Conservation (phyloP, 768 basidiomycete species). For the Mycena maculata region DNA sequence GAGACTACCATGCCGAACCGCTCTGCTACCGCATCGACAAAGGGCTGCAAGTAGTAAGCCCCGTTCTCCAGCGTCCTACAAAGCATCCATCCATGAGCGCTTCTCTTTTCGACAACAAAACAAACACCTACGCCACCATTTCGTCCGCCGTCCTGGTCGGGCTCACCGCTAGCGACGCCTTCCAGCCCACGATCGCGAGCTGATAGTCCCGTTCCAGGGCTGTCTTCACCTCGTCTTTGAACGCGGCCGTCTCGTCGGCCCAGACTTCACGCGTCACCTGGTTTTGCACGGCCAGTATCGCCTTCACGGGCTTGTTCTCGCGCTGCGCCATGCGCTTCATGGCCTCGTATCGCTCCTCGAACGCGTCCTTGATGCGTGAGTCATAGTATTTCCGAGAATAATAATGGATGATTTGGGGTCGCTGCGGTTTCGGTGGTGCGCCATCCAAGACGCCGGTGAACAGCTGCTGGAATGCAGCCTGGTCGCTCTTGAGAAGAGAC, state of each 20-base stretch:
- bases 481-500: background rate
- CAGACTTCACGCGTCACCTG: background rate
- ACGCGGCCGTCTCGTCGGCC: background rate
- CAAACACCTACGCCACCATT: background rate
- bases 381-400: background rate
- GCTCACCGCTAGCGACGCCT: conserved; percentile 2
- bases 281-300: background rate
- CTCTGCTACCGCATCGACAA: background rate
- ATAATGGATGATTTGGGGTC: background rate
- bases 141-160: conserved; percentile 2
- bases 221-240: background rate
- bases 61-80: conserved; percentile 3
- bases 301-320: background rate
- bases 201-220: background rate
- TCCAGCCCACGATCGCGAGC: background rate
- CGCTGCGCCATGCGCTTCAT: background rate
- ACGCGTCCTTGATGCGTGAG: background rate
- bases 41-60: conserved; percentile 2
- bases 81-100: background rate
- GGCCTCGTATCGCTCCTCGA: background rate
- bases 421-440: background rate
- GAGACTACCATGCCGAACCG: conserved; percentile 14
- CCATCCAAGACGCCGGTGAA: background rate
- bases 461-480: background rate
- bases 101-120: background rate